Conservation (phyloP, 768 basidiomycete genomes). For the Porphyrellus cyaneotinctus region DNA sequence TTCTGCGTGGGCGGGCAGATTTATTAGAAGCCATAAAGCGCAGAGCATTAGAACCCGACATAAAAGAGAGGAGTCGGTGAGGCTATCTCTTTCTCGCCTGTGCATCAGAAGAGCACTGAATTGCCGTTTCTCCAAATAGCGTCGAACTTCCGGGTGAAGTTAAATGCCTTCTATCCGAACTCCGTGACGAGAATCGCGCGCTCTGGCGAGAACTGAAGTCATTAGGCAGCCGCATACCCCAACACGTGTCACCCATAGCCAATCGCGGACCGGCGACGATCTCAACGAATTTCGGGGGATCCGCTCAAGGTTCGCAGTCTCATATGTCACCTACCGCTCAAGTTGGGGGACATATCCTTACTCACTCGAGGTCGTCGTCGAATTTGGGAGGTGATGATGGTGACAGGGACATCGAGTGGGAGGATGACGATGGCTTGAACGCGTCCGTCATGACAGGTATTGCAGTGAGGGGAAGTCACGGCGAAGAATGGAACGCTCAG, state of each 20-base stretch:
- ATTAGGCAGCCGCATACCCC: slow-evolving; percentile 23
- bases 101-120: slow-evolving; percentile 1
- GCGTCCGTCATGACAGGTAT: slow-evolving; percentile 10
- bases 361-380: slow-evolving; percentile 27
- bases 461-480: slow-evolving; percentile 13
- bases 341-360: slow-evolving; percentile 14
- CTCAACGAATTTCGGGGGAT: slow-evolving; percentile 7
- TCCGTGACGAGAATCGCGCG: slow-evolving; percentile 68
- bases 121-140: slow-evolving; percentile 45
- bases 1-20: slow-evolving; percentile 75
- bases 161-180: slow-evolving; percentile 45
- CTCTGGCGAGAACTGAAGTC: slow-evolving; percentile 41
- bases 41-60: slow-evolving; percentile 80
- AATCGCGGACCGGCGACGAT: not conserved
- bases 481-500: slow-evolving; percentile 27
- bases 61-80: slow-evolving; percentile 37
- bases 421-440: slow-evolving; percentile 26
- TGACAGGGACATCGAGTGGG: slow-evolving; percentile 28
- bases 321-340: slow-evolving; percentile 7
- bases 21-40: slow-evolving; percentile 83
- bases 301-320: slow-evolving; percentile 9
- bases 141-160: slow-evolving; percentile 83
- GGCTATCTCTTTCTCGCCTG: not conserved
- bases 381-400: slow-evolving; percentile 25
- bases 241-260: not conserved